Evolutionary conservation across 495 filamentous ascomycete species (phyloP), one percentile per base, ranked within the genome.

Genomic region (Neurospora sp.): DNA sequence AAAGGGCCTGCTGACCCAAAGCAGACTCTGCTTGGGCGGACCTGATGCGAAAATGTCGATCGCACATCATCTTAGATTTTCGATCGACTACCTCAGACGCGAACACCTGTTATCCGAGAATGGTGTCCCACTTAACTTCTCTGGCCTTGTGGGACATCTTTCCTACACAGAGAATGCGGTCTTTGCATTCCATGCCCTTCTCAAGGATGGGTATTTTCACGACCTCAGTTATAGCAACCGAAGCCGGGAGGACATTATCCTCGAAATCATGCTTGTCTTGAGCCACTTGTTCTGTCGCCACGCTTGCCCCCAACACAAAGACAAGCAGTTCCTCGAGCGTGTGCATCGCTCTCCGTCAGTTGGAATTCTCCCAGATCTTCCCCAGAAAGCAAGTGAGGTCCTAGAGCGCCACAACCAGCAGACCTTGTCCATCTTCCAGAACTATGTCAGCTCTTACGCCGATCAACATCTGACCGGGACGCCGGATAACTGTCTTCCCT

Each of bases 61-160:
- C 0, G 83, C 92, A 0, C 92, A 94, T 74, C 91, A 94, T 77
- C 79, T 94, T 9, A 84, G 92, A 12, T 94, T 94, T 74, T 93
- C 92, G 0, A 91, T 94, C 59, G 92, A 94, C 72, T 94, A 93
- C 74, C 86, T 94, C 8, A 86, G 91, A 39, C 83, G 91, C 14
- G 89, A 93, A 73, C 78, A 85, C 39, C 85, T 94, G 1, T 82
- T 94, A 31, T 87, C 85, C 27, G 72, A 82, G 11, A 76, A 77
- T 11, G 92, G 92, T 31, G 83, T 78, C 16, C 91, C 92, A 0
- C 79, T 92, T 20, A 92, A 93, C 75, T 93, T 94, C 75, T 87
- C 91, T 0, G 87, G 88, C 2, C 80, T 86, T 37, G 84, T 92
- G 5, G 86, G 86, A 6, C 91, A 93, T 80, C 83, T 94, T 0